Evolutionary conservation across 257 asterid genomes (phyloP), one percentile per base, ranked within the genome.

Genomic region (Handroanthus guayacan): DNA sequence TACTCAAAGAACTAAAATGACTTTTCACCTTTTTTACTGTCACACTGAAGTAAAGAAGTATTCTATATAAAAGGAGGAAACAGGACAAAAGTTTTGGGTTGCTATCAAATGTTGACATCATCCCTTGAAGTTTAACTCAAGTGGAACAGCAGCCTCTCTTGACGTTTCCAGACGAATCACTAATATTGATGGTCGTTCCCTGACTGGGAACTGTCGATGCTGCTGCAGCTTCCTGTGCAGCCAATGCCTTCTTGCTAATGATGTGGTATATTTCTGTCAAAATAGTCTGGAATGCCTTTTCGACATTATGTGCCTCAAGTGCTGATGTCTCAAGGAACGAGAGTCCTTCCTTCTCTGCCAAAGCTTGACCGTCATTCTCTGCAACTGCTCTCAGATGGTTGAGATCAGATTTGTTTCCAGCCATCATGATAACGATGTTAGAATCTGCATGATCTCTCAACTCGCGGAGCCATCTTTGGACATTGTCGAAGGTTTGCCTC

Each of bases 311-410:
- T 56, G 97, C 92, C 79, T 91, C 97, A 34, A 91, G 77, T 0
- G 97, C 97, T 9, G 97, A 91, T 0, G 97, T 91, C 84, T 91
- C 97, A 12, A 91, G 91, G 75, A 88, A 90, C 2, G 96, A 88
- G 69, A 90, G 95, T 12, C 93, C 95, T 84, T 91, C 97, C 85
- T 84, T 89, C 86, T 91, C 97, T 0, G 97, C 95, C 83, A 91
- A 80, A 60, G 80, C 65, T 75, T 87, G 93, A 73, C 95, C 95
- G 43, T 89, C 93, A 43, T 82, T 71, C 80, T 86, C 93, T 45
- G 87, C 80, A 65, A 89, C 97, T 34, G 89, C 88, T 76, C 93
- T 83, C 34, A 91, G 95, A 83, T 91, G 97, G 75, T 80, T 87
- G 48, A 91, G 93, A 76, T 91, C 97, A 1, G 97, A 89, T 81